Percentiles rank a stretch among this genome's conserved stretches.
Evolutionary conservation across 1,139 yeast genomes (phyloP).

Genomic region (Saccharomyces hybrid): DNA sequence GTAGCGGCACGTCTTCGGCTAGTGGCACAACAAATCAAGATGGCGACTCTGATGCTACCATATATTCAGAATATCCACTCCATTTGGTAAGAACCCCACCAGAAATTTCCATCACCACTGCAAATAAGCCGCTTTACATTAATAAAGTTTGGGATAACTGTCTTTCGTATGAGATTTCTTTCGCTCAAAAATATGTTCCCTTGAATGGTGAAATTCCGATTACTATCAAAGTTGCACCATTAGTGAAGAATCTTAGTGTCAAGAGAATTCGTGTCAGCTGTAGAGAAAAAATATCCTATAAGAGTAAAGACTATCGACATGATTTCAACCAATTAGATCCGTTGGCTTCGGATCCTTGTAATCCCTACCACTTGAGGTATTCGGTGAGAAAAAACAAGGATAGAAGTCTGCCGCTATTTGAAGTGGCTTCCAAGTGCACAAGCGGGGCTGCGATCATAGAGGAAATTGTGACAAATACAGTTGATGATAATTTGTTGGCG

Average conservation of each 20-base stretch:
- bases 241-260: constrained; percentile 58
- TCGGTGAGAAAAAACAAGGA: constrained; percentile 36
- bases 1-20: neutral
- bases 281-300: constrained; percentile 63
- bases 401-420: constrained; percentile 51
- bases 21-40: neutral
- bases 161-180: constrained; percentile 66
- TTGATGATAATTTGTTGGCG: constrained; percentile 53
- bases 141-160: constrained; percentile 79
- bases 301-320: constrained; percentile 45
- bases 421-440: constrained; percentile 49
- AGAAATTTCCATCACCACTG: constrained; percentile 59
- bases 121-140: constrained; percentile 76
- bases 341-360: constrained; percentile 29
- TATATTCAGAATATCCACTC: constrained; percentile 18
- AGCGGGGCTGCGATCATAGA: constrained; percentile 45
- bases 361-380: constrained; percentile 34
- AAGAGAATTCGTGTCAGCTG: constrained; percentile 69
- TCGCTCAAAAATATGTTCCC: constrained; percentile 69
- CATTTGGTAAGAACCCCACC: constrained; percentile 68
- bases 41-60: neutral
- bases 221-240: constrained; percentile 65
- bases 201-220: constrained; percentile 56
- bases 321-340: constrained; percentile 53
- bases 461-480: constrained; percentile 53